phyloP scores from a whole-genome alignment of 495 filamentous ascomycete species.

The Xeromyces bisporus region DNA sequence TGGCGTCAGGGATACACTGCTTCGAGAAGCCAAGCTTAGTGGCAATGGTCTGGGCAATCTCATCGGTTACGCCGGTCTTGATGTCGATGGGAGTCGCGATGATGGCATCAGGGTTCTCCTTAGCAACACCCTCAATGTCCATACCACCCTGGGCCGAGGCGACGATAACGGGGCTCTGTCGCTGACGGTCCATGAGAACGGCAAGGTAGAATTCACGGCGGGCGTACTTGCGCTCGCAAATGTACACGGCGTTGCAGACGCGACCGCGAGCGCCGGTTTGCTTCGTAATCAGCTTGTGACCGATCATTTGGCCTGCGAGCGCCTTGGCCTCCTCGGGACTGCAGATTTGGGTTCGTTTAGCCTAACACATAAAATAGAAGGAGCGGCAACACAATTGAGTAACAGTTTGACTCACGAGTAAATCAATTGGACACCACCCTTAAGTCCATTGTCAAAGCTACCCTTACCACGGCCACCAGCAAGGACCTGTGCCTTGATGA shows the following conservation, averaged over 20 bases:
- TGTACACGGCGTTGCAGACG: conserved; percentile 90
- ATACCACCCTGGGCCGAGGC: conserved; percentile 96
- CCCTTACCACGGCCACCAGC: conserved; percentile 96
- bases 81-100: conserved; percentile 85
- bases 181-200: conserved; percentile 87
- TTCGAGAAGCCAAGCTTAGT: conserved; percentile 89
- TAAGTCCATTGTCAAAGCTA: conserved; percentile 91
- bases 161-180: conserved; percentile 87
- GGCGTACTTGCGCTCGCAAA: conserved; percentile 98
- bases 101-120: conserved; percentile 93
- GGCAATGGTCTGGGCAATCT: conserved; percentile 80
- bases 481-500: conserved; percentile 98
- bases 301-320: conserved; percentile 98
- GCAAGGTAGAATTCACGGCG: conserved; percentile 98
- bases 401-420: conserved; percentile 53
- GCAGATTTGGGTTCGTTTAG: conserved; percentile 1
- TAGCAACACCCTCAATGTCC: conserved; percentile 96
- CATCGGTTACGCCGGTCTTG: conserved; percentile 85
- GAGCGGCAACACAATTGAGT: background rate
- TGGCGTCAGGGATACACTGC: conserved; percentile 89
- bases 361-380: background rate
- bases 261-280: conserved; percentile 87
- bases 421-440: conserved; percentile 95
- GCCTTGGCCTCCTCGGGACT: conserved; percentile 79
- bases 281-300: conserved; percentile 98